Evolutionary conservation across 1,284 basidiomycete species (phyloP), one percentile per base, ranked within the genome.

Genomic region (Fomitopsis palustris): DNA sequence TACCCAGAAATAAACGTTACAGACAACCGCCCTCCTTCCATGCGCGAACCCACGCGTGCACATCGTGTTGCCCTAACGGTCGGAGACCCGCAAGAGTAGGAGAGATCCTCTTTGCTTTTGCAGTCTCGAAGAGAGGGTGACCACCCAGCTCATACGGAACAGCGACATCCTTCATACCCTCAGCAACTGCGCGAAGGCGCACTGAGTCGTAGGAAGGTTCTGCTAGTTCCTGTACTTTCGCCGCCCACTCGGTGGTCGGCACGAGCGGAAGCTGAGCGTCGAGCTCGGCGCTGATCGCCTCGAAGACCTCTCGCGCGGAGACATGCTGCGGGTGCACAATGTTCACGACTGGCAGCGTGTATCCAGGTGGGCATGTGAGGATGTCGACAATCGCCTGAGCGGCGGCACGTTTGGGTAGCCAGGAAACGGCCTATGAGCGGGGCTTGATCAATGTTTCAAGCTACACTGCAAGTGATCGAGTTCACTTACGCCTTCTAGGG

Each of bases 311-410:
- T n/a, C 56, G 49, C 63, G 63, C 66, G 7, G 63, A 47, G 14
- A 66, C 58, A 0, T 67, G 67, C 1, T 55, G 60, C 0, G 70
- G 71, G 52, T 73, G 71, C 1, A 70, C 68, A 47, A 74, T 63
- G 56, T 74, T 70, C 6, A 72, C 54, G 41, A 71, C 57, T 2
- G 61, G 59, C 19, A 59, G 37, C 16, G n/a, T 4, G 5, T 65
- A 55, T 6, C 58, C 55, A 4, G 67, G 59, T 39, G 56, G 53
- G 35, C 35, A 37, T 9, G 12, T 37, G 10, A 64, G 62, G 54
- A 69, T 63, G 31, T 72, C 70, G 1, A 64, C 25, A 38, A 69
- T 57, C 8, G 62, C 65, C n/a, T 56, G 57, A 3, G 70, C 69
- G 0, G 65, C 67, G 10, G 63, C 57, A 35, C 62, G 61, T 1